phyloP scores from a whole-genome alignment of 2,329 filamentous ascomycete genomes.

The Alternaria sp. region DNA sequence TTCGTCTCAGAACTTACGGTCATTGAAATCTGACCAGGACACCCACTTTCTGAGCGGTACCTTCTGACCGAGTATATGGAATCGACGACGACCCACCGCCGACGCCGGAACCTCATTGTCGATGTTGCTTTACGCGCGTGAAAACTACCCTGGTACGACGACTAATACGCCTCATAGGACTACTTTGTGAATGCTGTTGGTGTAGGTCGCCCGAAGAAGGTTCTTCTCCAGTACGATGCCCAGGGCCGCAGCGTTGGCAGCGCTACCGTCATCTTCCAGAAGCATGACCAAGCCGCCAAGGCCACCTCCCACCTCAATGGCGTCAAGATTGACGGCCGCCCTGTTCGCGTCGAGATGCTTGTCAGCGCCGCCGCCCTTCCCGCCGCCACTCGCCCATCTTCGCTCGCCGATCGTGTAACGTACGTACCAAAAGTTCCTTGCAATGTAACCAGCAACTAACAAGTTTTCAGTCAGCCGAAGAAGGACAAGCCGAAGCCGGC shows the following conservation, averaged over 20 bases:
- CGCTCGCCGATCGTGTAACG: slow-evolving; percentile 82
- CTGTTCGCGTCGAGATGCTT: slow-evolving; percentile 96
- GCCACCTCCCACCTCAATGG: slow-evolving; percentile 86
- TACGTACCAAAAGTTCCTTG: slow-evolving; percentile 52
- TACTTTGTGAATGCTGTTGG: slow-evolving; percentile 90
- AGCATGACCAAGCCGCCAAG: slow-evolving; percentile 80
- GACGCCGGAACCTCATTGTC: slow-evolving; percentile 29
- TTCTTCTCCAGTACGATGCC: slow-evolving; percentile 90
- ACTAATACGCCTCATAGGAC: slow-evolving; percentile 85
- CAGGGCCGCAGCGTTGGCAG: slow-evolving; percentile 90
- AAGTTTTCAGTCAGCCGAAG: slow-evolving; percentile 66
- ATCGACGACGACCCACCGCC: slow-evolving; percentile 27
- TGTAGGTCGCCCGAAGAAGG: slow-evolving; percentile 88
- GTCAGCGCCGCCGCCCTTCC: slow-evolving; percentile 77
- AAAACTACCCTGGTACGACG: slow-evolving; percentile 44
- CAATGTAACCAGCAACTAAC: slow-evolving; percentile 7
- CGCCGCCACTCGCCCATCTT: slow-evolving; percentile 70
- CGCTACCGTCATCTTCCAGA: slow-evolving; percentile 85
- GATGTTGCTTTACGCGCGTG: slow-evolving; percentile 34
- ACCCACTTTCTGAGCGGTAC: slow-evolving; percentile 36
- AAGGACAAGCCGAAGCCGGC: slow-evolving; percentile 70
- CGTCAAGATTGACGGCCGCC: slow-evolving; percentile 84
- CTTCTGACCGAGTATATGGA: slow-evolving; percentile 29
- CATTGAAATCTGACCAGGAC: slow-evolving; percentile 22
- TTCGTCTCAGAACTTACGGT: slow-evolving; percentile 22